phyloP scores from a whole-genome alignment of 78 protist species.

The Dictyostelium discoideum region dicty_2.7 NC_007090.3:2107501-2108000 shows the following conservation, averaged over 20 bases:
- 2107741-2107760: slow-evolving; percentile 3
- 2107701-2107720: slow-evolving; percentile 8
- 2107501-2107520: not conserved
- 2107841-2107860: slow-evolving; percentile 24
- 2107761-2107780: slow-evolving; percentile 42
- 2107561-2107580: not conserved
- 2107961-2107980: not conserved
- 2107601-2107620: not conserved
- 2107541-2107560: not conserved
- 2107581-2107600: not conserved
- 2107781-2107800: slow-evolving; percentile 66
- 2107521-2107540: not conserved
- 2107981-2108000: not conserved
- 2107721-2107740: slow-evolving; percentile 54
- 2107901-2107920: not conserved
- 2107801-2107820: slow-evolving; percentile 74
- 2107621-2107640: not conserved
- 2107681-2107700: slow-evolving; percentile 45
- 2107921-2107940: not conserved
- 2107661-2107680: not conserved
- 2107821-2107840: slow-evolving; percentile 64
- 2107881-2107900: not conserved
- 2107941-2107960: not conserved
- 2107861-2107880: not conserved
- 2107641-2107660: slow-evolving; percentile 12